Conservation (phyloP, 2,329 filamentous ascomycete species). For the Phaeosphaeria sp. region DNA sequence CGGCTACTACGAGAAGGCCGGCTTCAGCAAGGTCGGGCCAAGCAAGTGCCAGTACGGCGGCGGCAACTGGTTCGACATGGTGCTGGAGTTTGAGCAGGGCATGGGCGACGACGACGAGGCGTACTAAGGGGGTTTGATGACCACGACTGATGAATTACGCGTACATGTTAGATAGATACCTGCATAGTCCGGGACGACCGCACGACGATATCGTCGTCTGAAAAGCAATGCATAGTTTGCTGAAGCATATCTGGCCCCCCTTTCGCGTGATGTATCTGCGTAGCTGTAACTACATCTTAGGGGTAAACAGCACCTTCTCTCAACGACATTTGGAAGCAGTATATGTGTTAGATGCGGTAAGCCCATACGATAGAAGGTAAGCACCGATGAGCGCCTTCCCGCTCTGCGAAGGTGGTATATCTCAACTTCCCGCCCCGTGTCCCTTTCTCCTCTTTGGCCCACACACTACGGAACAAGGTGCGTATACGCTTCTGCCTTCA, state of each 20-base stretch:
- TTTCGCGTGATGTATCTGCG: no score
- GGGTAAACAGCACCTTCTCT: no score
- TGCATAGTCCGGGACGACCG: background rate
- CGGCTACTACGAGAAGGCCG: constrained; percentile 75
- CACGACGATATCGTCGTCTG: background rate
- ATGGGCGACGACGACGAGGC: constrained; percentile 15
- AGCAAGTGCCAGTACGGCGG: constrained; percentile 77
- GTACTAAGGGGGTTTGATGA: background rate
- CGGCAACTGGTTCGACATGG: constrained; percentile 84
- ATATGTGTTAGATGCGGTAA: no score
- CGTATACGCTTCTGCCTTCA: no score
- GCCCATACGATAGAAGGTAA: no score
- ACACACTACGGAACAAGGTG: no score
- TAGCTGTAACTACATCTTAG: no score
- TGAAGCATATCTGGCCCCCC: background rate
- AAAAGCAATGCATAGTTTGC: background rate
- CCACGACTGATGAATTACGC: background rate
- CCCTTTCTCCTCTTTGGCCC: no score
- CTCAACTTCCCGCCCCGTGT: no score
- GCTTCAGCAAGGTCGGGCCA: constrained; percentile 72
- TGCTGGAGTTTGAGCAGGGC: constrained; percentile 49
- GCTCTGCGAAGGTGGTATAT: no score
- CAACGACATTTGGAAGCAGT: no score
- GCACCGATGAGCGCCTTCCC: no score
- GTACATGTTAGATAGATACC: background rate